Evolutionary conservation across 2,329 filamentous ascomycete genomes (phyloP), one percentile per base, ranked within the genome.

Genomic region (Alternaria consortialis): DNA sequence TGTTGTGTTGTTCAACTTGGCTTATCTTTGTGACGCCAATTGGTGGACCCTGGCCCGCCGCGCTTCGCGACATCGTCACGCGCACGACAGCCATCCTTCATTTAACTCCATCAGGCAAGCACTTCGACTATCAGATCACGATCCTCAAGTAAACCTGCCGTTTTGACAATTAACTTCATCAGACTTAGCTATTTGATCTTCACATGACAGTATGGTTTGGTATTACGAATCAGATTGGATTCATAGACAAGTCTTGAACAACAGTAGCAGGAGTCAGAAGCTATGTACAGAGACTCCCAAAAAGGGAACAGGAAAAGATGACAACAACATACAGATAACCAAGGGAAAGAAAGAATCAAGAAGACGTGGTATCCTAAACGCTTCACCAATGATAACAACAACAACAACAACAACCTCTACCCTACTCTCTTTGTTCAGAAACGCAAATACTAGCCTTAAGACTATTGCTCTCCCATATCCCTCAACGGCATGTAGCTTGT

Each of bases 401-500:
- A 43, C 31, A 46, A 31, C 5, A 48, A 42, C 15, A 25, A 50
- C 20, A 27, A 17, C 52, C 6, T 23, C 34, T 11, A 23, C 25
- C n/a, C 32, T 27, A 39, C 12, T 42, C 12, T 5, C 6, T 50
- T 15, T 15, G 3, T 32, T 27, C 46, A 37, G 44, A 36, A 5
- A 53, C 12, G 6, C 31, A 5, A 34, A 31, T 20, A 12, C 27
- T 36, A 13, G 20, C 17, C 23, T 15, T 20, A 17, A 44, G n/a
- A 29, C 57, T 36, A 73, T 27, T 70, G 68, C 55, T 79, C 78
- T 3, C 75, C 74, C 77, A 80, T 78, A 64, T 80, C 80, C 62
- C 80, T 75, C 57, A 84, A 59, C 53, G 79, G 81, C 60, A 84
- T 80, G 74, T 84, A 84, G 9, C 77, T 77, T n/a, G 68, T 75